phyloP scores from a whole-genome alignment of 495 filamentous ascomycete species.

The Endocarpon pusillum region DNA sequence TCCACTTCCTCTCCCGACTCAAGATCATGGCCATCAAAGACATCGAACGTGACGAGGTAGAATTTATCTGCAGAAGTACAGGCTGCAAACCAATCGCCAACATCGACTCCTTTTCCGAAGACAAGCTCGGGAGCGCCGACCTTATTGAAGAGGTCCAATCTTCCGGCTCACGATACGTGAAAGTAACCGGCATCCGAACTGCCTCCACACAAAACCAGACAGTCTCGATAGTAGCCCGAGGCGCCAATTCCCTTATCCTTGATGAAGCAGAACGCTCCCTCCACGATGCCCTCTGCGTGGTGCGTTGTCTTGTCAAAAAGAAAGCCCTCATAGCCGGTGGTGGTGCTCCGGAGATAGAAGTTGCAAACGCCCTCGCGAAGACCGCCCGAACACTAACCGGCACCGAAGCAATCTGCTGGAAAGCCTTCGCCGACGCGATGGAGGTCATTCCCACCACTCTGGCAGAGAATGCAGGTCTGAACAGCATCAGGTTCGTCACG shows the following conservation, averaged over 20 bases:
- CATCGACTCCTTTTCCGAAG: conserved; percentile 95
- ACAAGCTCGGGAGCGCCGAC: conserved; percentile 94
- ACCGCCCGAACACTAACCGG: conserved; percentile 69
- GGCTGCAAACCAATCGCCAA: conserved; percentile 99
- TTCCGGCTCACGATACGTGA: conserved; percentile 77
- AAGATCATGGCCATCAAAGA: conserved; percentile 94
- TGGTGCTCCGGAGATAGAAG: conserved; percentile 89
- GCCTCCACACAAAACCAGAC: conserved; percentile 48
- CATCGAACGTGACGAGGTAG: conserved; percentile 94
- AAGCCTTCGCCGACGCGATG: conserved; percentile 93
- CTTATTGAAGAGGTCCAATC: conserved; percentile 83
- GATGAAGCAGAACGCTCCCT: conserved; percentile 93
- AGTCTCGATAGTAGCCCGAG: conserved; percentile 82
- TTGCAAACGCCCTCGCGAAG: conserved; percentile 63
- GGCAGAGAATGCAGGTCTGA: conserved; percentile 91
- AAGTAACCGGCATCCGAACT: conserved; percentile 76
- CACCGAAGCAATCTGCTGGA: conserved; percentile 95
- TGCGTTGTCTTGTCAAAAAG: conserved; percentile 97
- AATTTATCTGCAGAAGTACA: conserved; percentile 95
- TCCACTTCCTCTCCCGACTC: conserved; percentile 94
- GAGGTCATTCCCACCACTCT: conserved; percentile 94
- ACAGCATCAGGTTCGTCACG: conserved; percentile 97
- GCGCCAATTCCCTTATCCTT: conserved; percentile 85
- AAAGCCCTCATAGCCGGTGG: conserved; percentile 92
- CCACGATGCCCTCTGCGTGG: conserved; percentile 93